Conservation (phyloP, 176 grass and related monocot species). For the Microstegium vimineum region DNA sequence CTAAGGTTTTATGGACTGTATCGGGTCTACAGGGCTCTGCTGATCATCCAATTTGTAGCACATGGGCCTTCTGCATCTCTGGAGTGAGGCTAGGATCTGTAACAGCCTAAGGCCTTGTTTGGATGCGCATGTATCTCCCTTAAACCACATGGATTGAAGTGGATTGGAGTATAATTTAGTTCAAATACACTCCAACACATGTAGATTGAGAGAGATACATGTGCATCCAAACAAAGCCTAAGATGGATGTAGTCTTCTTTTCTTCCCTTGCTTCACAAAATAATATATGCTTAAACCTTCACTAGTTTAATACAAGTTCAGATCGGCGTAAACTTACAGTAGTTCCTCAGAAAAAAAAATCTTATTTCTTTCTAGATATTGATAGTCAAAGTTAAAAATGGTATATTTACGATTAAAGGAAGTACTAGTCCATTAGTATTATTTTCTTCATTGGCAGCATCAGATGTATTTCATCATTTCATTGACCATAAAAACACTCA, state of each 20-base stretch:
- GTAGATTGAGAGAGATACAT: too few species aligned
- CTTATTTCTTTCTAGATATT: not conserved
- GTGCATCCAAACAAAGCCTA: too few species aligned
- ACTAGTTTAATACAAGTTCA: not conserved
- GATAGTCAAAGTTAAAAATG: not conserved
- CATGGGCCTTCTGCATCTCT: not conserved
- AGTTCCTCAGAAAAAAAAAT: not conserved
- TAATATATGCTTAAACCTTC: not conserved
- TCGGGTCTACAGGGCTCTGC: not conserved
- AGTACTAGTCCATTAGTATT: not conserved
- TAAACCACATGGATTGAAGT: too few species aligned
- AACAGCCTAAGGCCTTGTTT: not conserved
- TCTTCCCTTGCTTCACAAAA: not conserved
- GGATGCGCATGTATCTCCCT: too few species aligned
- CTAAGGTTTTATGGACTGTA: not conserved
- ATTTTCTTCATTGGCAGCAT: not conserved
- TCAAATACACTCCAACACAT: too few species aligned
- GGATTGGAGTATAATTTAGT: too few species aligned
- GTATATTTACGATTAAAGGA: not conserved
- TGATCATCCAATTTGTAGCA: not conserved
- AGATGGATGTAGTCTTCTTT: not conserved
- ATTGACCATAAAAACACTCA: not conserved
- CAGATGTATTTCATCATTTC: not conserved
- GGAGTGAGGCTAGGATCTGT: not conserved
- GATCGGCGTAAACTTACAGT: not conserved